These are phyloP conservation scores for Hypoxylon perforatum DNA, from an alignment of 495 filamentous ascomycete genomes.

Conservation along the genomic window DNA sequence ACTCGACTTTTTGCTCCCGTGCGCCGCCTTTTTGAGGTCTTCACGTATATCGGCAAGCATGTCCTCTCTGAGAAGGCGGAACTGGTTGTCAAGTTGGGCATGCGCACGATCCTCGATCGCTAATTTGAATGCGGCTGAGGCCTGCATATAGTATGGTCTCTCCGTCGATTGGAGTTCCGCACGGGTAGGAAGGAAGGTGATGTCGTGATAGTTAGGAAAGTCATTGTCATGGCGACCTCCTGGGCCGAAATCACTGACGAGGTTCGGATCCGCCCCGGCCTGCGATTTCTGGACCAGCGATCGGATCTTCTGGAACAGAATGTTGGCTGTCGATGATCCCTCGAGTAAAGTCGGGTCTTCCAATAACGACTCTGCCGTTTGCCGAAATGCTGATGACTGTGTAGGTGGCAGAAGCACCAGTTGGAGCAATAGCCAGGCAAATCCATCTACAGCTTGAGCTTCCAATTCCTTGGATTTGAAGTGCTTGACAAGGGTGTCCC, in stretches of 20 bases:
- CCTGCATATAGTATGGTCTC: constrained; percentile 67
- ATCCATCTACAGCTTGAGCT: constrained; percentile 52
- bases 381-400: constrained; percentile 45
- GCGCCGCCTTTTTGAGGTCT: constrained; percentile 62
- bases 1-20: constrained; percentile 53
- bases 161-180: constrained; percentile 72
- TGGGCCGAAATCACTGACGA: constrained; percentile 46
- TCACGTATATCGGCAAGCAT: constrained; percentile 75
- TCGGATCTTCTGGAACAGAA: constrained; percentile 30
- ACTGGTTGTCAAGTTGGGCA: constrained; percentile 79
- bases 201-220: constrained; percentile 67
- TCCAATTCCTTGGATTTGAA: constrained; percentile 54
- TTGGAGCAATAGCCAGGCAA: constrained; percentile 71
- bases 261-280: background rate
- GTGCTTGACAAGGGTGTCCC: constrained; percentile 64
- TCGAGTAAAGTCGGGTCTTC: constrained; percentile 44
- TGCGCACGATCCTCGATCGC: constrained; percentile 53
- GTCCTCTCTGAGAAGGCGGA: constrained; percentile 80
- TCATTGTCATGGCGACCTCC: constrained; percentile 88
- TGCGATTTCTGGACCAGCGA: constrained; percentile 24
- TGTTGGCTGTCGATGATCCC: constrained; percentile 25
- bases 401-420: constrained; percentile 59
- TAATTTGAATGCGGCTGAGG: constrained; percentile 52
- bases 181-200: constrained; percentile 73
- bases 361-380: constrained; percentile 44